These are phyloP conservation scores for Suhomyces wounanorum DNA, from an alignment of 1,139 yeast species.

Conservation along the genomic window DNA sequence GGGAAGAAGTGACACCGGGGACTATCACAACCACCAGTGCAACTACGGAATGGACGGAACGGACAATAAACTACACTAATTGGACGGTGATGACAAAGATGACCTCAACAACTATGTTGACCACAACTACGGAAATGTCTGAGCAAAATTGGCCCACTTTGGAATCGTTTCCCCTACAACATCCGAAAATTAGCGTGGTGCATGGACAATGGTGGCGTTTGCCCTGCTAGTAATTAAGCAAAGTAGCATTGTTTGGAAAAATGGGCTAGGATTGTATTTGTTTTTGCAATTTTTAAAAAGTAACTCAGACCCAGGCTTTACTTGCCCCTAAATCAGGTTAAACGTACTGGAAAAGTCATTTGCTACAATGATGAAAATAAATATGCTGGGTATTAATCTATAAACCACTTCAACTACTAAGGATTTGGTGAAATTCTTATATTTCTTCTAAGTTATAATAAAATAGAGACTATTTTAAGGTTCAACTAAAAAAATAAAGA, in stretches of 20 bases:
- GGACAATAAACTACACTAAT: not conserved
- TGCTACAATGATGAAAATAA: not conserved
- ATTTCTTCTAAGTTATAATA: slow-evolving; percentile 12
- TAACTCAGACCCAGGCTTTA: no score
- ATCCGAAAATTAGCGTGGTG: no score
- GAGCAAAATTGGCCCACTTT: no score
- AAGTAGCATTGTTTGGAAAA: no score
- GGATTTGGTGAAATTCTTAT: slow-evolving; percentile 6
- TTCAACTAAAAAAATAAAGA: slow-evolving; percentile 11
- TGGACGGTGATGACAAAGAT: not conserved
- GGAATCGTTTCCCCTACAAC: no score
- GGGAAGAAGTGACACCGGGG: not conserved
- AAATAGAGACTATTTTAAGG: slow-evolving; percentile 5
- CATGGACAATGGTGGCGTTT: no score
- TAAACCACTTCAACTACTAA: slow-evolving; percentile 1
- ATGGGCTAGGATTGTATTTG: no score
- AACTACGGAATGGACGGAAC: not conserved
- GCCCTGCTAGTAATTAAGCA: no score
- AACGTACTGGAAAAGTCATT: not conserved
- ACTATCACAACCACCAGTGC: not conserved
- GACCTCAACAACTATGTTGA: not conserved
- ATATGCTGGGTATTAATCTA: slow-evolving; percentile 7
- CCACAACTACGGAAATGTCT: no score
- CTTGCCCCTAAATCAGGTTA: no score
- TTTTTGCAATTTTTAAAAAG: no score